phyloP scores from a whole-genome alignment of 2,329 filamentous ascomycete genomes.

The Cladosporium sp. region DNA sequence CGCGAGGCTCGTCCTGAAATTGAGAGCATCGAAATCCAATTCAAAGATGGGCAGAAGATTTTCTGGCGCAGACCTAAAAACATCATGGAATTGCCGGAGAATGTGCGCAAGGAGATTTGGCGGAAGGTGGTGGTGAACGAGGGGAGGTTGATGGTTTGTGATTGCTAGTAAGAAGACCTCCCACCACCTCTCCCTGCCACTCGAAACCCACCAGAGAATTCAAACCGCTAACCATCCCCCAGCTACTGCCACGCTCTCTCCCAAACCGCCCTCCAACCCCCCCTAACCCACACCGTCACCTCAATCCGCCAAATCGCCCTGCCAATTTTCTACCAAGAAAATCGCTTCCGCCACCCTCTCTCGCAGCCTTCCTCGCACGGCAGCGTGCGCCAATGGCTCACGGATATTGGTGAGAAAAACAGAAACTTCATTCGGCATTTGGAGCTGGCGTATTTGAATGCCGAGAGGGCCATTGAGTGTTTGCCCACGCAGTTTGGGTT shows the following conservation, averaged over 20 bases:
- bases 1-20: background rate
- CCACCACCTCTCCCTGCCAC: background rate
- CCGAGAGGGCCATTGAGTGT: background rate
- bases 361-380: background rate
- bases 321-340: slow-evolving; percentile 3
- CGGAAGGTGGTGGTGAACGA: background rate
- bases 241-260: background rate
- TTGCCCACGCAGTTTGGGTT: background rate
- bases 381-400: slow-evolving; percentile 2
- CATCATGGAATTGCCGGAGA: background rate
- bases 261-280: background rate
- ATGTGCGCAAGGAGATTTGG: slow-evolving; percentile 1
- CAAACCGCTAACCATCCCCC: background rate
- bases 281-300: slow-evolving; percentile 3
- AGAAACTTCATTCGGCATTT: background rate
- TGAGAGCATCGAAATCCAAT: background rate
- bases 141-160: slow-evolving; percentile 3
- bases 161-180: slow-evolving; percentile 1
- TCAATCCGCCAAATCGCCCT: background rate
- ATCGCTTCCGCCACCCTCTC: background rate
- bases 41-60: background rate
- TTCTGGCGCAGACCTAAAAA: background rate
- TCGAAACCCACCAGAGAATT: background rate
- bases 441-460: slow-evolving; percentile 3
- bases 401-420: background rate